phyloP scores from a whole-genome alignment of 1,139 yeast species.

The Yamadazyma atmosphaerica region DNA sequence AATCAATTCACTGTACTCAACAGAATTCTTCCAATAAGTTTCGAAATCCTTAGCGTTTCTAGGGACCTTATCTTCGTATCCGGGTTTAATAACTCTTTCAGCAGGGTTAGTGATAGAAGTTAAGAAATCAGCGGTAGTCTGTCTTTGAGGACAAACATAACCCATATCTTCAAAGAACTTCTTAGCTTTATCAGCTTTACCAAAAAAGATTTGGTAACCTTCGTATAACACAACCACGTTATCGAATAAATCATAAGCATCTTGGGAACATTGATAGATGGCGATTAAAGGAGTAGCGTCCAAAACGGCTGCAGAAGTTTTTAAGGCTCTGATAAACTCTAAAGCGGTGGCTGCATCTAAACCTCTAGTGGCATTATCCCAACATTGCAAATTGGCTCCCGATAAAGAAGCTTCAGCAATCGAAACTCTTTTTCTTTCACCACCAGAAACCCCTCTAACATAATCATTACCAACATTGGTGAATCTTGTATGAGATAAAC shows the following conservation, averaged over 20 bases:
- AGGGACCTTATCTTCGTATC: slow-evolving; percentile 56
- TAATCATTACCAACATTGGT: slow-evolving; percentile 25
- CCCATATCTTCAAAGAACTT: slow-evolving; percentile 62
- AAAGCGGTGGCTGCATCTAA: slow-evolving; percentile 60
- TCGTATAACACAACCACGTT: slow-evolving; percentile 61
- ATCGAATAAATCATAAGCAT: slow-evolving; percentile 59
- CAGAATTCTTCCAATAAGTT: slow-evolving; percentile 52
- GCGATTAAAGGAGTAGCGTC: slow-evolving; percentile 33
- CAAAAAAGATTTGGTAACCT: slow-evolving; percentile 62
- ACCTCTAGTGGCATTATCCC: slow-evolving; percentile 94
- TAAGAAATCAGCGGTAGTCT: slow-evolving; percentile 66
- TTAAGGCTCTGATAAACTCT: slow-evolving; percentile 25
- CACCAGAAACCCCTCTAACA: slow-evolving; percentile 26
- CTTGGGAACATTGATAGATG: slow-evolving; percentile 39
- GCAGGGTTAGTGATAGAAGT: slow-evolving; percentile 67
- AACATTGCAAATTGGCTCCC: slow-evolving; percentile 31
- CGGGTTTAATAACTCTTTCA: slow-evolving; percentile 44
- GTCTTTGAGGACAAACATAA: slow-evolving; percentile 58
- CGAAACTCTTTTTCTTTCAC: slow-evolving; percentile 28
- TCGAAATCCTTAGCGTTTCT: slow-evolving; percentile 58
- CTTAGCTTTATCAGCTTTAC: slow-evolving; percentile 54
- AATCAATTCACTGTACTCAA: slow-evolving; percentile 41
- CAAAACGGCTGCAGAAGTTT: slow-evolving; percentile 23
- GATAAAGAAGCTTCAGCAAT: slow-evolving; percentile 28
- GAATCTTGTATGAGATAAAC: slow-evolving; percentile 24